Percentiles rank a stretch among this genome's conserved stretches.
Conservation (phyloP, 1,139 yeast genomes). For the Saccharomycopsis crataegensis region DNA sequence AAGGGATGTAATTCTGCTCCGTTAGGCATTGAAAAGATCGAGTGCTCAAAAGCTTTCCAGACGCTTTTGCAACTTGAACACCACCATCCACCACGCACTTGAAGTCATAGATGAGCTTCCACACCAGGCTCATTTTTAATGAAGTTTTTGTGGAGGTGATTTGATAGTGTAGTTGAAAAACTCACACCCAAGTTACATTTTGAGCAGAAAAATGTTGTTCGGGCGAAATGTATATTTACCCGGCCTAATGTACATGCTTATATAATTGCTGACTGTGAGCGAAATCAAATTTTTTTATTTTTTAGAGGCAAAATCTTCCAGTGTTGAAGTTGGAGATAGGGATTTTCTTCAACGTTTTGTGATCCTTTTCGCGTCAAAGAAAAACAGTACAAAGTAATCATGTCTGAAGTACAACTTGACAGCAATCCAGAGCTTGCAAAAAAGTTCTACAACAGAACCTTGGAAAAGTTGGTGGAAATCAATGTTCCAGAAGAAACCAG, state of each 20-base stretch:
- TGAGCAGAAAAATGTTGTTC: too few relatives aligned
- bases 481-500: constrained; percentile 14
- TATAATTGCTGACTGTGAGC: too few relatives aligned
- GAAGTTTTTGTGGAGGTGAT: background rate
- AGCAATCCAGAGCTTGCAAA: constrained; percentile 7
- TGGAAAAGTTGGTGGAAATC: constrained; percentile 10
- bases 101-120: constrained; percentile 25
- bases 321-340: too few relatives aligned
- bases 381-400: background rate
- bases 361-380: too few relatives aligned
- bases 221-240: too few relatives aligned
- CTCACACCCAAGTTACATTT: too few relatives aligned
- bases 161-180: too few relatives aligned
- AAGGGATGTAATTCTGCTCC: constrained; percentile 23
- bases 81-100: constrained; percentile 30
- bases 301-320: too few relatives aligned
- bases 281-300: too few relatives aligned
- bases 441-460: background rate
- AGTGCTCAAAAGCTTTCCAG: constrained; percentile 25
- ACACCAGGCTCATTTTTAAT: constrained; percentile 9
- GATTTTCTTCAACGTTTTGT: too few relatives aligned
- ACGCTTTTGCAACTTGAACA: constrained; percentile 26
- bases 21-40: constrained; percentile 24
- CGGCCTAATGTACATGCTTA: too few relatives aligned
- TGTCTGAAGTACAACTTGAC: constrained; percentile 11